These are phyloP conservation scores for Leucocoprinus leucothites DNA, from an alignment of 768 basidiomycete species.

Conservation along the genomic window DNA sequence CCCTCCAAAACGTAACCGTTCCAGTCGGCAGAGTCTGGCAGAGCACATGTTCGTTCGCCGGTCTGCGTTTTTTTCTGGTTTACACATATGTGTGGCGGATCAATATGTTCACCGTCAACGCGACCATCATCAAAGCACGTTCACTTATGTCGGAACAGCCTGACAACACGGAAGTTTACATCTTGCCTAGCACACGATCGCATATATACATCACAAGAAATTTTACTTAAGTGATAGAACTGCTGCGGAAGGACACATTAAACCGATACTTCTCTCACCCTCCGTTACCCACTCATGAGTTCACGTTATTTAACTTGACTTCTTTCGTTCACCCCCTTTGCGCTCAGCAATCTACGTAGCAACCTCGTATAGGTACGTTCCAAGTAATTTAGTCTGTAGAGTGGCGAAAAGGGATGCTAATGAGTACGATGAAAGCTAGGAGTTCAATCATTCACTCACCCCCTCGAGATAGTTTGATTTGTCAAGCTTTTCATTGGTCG, in stretches of 20 bases:
- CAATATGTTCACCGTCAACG: neutral
- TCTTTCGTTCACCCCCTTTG: neutral
- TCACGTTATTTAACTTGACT: neutral
- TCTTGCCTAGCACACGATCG: neutral
- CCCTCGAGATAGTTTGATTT: constrained; percentile 84
- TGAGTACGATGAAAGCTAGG: constrained; percentile 1
- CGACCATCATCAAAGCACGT: neutral
- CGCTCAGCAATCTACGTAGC: constrained; percentile 20
- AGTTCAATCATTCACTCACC: constrained; percentile 38
- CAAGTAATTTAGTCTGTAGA: constrained; percentile 66
- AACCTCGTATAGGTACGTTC: constrained; percentile 79
- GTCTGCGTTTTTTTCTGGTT: too few species aligned
- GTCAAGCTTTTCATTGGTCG: constrained; percentile 95
- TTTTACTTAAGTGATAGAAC: neutral
- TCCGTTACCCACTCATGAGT: too few species aligned
- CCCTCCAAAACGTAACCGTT: too few species aligned
- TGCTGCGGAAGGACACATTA: too few species aligned
- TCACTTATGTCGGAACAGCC: neutral
- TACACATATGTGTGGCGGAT: neutral
- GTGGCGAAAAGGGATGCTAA: neutral
- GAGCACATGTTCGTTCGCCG: too few species aligned
- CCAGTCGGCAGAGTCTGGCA: too few species aligned
- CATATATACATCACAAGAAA: neutral
- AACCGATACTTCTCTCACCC: neutral
- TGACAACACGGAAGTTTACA: neutral